Percentiles rank a stretch among this genome's conserved stretches.
These are phyloP conservation scores for Epichloe sp. DNA, from an alignment of 2,329 filamentous ascomycete genomes.

Conservation along the genomic window DNA sequence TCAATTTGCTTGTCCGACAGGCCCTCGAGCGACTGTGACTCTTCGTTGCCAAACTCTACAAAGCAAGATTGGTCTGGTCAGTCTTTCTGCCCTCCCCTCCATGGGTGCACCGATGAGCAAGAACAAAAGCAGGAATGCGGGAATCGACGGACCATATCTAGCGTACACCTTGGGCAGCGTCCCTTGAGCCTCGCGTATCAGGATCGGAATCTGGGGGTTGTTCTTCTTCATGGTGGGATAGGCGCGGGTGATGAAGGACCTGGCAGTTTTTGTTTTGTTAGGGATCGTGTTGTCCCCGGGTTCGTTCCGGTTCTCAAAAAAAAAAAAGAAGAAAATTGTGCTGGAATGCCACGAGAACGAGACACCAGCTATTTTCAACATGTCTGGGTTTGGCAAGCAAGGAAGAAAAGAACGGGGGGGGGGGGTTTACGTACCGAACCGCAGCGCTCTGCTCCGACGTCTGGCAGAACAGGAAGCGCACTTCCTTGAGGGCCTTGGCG, in stretches of 20 bases:
- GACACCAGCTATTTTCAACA: neutral
- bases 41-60: slow-evolving; percentile 43
- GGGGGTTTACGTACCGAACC: slow-evolving; percentile 59
- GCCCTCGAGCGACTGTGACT: slow-evolving; percentile 43
- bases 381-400: no score
- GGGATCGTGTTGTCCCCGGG: neutral
- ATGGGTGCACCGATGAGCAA: neutral
- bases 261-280: slow-evolving; percentile 21
- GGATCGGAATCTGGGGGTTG: slow-evolving; percentile 86
- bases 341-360: no score
- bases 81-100: neutral
- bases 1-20: slow-evolving; percentile 49
- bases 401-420: slow-evolving; percentile 5
- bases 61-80: neutral
- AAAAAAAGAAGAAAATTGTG: no score
- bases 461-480: slow-evolving; percentile 96
- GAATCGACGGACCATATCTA: slow-evolving; percentile 58
- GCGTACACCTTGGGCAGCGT: slow-evolving; percentile 80
- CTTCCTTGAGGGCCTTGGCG: slow-evolving; percentile 75
- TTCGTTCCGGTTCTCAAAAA: no score
- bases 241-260: slow-evolving; percentile 77
- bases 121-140: neutral
- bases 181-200: slow-evolving; percentile 83
- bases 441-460: slow-evolving; percentile 81
- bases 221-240: slow-evolving; percentile 99